Conservation (phyloP, 169 alveolate genomes). For the Cryptosporidium xiaoi region DNA sequence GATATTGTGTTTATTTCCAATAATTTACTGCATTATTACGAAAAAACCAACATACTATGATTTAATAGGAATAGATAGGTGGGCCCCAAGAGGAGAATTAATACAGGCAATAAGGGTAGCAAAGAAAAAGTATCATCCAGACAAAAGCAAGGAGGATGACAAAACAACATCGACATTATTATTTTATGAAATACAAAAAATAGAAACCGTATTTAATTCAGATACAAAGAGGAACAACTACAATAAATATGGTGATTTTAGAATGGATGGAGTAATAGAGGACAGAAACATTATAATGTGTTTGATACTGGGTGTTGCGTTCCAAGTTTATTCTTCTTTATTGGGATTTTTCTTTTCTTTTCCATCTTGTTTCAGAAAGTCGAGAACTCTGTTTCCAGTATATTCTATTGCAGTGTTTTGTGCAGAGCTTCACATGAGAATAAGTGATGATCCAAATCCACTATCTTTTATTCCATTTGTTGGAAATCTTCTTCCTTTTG, state of each 20-base stretch:
- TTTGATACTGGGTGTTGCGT: conserved; percentile 41
- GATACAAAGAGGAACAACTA: conserved; percentile 60
- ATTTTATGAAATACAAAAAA: conserved; percentile 62
- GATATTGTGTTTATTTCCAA: not conserved
- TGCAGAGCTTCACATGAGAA: conserved; percentile 67
- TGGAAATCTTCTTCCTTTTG: conserved; percentile 53
- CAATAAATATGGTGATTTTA: conserved; percentile 66
- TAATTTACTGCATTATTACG: not conserved
- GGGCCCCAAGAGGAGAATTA: conserved; percentile 63
- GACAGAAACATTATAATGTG: conserved; percentile 60
- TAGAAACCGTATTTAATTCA: conserved; percentile 58
- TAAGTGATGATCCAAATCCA: conserved; percentile 65
- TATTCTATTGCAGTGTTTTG: conserved; percentile 65
- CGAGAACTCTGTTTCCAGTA: conserved; percentile 61
- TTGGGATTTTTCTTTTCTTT: conserved; percentile 59
- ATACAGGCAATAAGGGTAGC: conserved; percentile 64
- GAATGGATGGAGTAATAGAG: conserved; percentile 57
- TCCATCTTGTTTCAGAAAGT: conserved; percentile 55
- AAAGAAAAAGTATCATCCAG: conserved; percentile 69
- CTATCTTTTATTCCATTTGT: conserved; percentile 41
- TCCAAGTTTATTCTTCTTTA: conserved; percentile 60
- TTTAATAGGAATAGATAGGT: conserved; percentile 38
- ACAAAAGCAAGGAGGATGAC: conserved; percentile 46
- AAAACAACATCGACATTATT: conserved; percentile 16
- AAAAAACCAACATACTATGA: conserved; percentile 40